phyloP scores from a whole-genome alignment of 192 early-diverging fungal genomes.

The Cladochytrium replicatum region DNA sequence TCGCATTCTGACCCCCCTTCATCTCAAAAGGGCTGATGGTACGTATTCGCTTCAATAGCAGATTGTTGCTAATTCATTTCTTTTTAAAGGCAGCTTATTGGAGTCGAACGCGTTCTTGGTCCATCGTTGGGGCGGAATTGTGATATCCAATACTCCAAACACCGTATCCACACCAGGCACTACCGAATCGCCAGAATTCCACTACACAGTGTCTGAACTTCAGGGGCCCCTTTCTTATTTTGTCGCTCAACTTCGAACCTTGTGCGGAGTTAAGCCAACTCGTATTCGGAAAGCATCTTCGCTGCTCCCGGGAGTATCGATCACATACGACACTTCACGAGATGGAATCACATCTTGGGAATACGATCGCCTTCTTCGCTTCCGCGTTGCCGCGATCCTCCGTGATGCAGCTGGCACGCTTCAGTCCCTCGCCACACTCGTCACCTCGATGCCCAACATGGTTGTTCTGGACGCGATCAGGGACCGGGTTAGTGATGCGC shows the following conservation, averaged over 20 bases:
- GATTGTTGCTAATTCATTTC: neutral
- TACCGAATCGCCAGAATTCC: no score
- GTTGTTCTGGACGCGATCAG: constrained; percentile 78
- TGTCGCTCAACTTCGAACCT: constrained; percentile 65
- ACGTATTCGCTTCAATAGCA: neutral
- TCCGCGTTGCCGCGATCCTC: constrained; percentile 61
- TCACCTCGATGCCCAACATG: constrained; percentile 78
- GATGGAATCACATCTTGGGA: constrained; percentile 74
- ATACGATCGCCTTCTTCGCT: constrained; percentile 61
- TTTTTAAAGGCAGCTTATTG: constrained; percentile 25
- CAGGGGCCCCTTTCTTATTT: no score
- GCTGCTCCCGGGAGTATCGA: neutral
- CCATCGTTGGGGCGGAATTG: constrained; percentile 91
- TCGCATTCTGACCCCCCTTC: constrained; percentile 53
- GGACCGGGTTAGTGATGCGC: constrained; percentile 37
- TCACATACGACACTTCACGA: constrained; percentile 26
- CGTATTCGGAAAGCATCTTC: constrained; percentile 20
- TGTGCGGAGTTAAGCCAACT: constrained; percentile 68
- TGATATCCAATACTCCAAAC: constrained; percentile 59
- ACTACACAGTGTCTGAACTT: no score
- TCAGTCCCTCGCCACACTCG: constrained; percentile 65
- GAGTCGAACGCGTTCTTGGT: constrained; percentile 78
- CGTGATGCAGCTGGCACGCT: constrained; percentile 66
- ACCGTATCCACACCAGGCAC: neutral
- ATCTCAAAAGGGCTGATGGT: constrained; percentile 50